Evolutionary conservation across 805 yeast genomes (phyloP).

Genomic region (Spathaspora gorwiae): DNA sequence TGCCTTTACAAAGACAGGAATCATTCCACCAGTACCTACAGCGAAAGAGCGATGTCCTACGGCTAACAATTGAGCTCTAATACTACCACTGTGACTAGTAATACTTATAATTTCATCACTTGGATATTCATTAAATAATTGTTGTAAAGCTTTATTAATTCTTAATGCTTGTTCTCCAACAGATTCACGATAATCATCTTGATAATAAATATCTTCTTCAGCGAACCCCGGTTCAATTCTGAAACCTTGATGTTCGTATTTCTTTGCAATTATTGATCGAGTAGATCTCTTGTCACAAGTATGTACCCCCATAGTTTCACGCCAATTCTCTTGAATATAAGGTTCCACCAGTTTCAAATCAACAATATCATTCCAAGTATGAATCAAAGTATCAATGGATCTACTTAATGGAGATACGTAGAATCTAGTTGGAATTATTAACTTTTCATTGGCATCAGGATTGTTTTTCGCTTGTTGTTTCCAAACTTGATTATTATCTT

Average conservation of each 20-base stretch:
- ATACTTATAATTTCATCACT: constrained; percentile 30
- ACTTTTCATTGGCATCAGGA: constrained; percentile 10
- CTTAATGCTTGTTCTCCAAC: constrained; percentile 38
- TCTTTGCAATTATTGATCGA: constrained; percentile 29
- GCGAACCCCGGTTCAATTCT: constrained; percentile 40
- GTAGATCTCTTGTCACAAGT: constrained; percentile 46
- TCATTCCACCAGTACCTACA: constrained; percentile 53
- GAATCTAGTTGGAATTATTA: constrained; percentile 37
- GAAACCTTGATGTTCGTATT: constrained; percentile 36
- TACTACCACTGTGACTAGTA: constrained; percentile 51
- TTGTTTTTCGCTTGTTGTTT: constrained; percentile 7
- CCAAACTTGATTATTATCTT: constrained; percentile 40
- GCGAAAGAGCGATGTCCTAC: constrained; percentile 45
- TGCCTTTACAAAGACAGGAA: constrained; percentile 50
- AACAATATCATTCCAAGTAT: constrained; percentile 41
- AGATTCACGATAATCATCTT: constrained; percentile 35
- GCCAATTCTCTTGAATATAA: constrained; percentile 39
- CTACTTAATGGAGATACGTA: constrained; percentile 50
- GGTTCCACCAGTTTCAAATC: constrained; percentile 25
- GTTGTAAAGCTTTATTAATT: constrained; percentile 31
- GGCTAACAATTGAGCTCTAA: constrained; percentile 44
- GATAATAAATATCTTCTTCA: constrained; percentile 43
- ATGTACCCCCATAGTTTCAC: constrained; percentile 49
- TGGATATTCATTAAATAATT: constrained; percentile 21
- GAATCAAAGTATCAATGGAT: constrained; percentile 44